Base-by-base conservation (phyloP, 2,329 filamentous ascomycete genomes). In the Cladosporium sp. region DNA sequence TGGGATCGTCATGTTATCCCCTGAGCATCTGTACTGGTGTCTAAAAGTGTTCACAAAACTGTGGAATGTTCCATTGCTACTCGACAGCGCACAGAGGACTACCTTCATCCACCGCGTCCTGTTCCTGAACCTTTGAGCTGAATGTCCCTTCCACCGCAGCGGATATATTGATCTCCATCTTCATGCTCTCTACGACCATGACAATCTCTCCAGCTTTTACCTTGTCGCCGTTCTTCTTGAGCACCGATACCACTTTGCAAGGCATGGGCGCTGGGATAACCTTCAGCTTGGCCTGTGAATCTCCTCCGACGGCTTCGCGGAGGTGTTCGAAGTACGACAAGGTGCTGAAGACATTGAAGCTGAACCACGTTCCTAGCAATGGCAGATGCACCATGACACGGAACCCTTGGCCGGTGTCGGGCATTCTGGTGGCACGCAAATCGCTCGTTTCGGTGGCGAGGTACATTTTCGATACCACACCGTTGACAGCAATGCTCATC, bases 181-280 rank as follows among this genome's bases (percentile, higher is more conserved):
- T 79, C 78, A 80, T 80, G 59, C 77, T 79, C 70, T 76, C 76
- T 65, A 75, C 75, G 10, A 97, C 92, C 18, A 97, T 90, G 64
- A 97, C 81, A 6, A 91, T 87, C 60, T 92, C 87, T 49, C 93
- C 92, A 79, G 92, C 93, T 75, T 88, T 87, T 18, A 97, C 93
- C 51, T 78, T 79, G 71, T 95, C 88, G 0, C 93, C 93, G 71
- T 92, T 91, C 28, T 84, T 80, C 0, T 96, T 92, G 77, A 96
- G 90, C 61, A 96, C 93, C 71, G 91, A 88, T 68, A 97, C 80
- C 36, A 97, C 89, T 81, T 97, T 97, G 80, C 93, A 97, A 1
- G 93, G 93, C 93, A 97, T 97, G 0, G 93, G 93, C 34, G 93
- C 92, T 44, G 21, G 65, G 32, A 52, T 21, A 2, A 41, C 32